These are phyloP conservation scores for Lentinus tigrinus DNA, from an alignment of 768 basidiomycete genomes.

Conservation along the genomic window DNA sequence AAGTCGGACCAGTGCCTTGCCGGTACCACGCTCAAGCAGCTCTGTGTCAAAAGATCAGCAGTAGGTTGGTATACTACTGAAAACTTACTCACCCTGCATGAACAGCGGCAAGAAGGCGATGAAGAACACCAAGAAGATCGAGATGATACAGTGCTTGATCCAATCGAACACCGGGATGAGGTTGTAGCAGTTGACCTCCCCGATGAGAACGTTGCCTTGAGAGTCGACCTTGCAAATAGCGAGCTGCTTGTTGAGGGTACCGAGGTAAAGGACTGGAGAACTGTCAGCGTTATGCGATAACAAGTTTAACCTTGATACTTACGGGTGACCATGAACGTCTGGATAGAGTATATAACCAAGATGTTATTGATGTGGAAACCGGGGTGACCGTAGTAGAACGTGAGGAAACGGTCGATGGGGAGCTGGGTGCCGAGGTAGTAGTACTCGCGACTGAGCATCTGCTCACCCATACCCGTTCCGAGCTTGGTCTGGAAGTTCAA, in stretches of 20 bases:
- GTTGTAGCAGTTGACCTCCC: constrained; percentile 94
- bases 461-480: constrained; percentile 99
- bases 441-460: constrained; percentile 99
- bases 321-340: constrained; percentile 96
- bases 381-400: constrained; percentile 99
- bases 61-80: neutral
- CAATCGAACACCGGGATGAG: constrained; percentile 96
- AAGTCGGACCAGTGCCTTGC: constrained; percentile 90
- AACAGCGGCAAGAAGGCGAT: constrained; percentile 96
- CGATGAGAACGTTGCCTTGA: constrained; percentile 72
- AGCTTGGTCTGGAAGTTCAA: constrained; percentile 99
- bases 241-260: constrained; percentile 93
- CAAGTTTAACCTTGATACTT: constrained; percentile 35
- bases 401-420: constrained; percentile 97
- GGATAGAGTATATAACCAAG: constrained; percentile 96
- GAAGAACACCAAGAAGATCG: constrained; percentile 99
- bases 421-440: constrained; percentile 98
- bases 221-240: constrained; percentile 86
- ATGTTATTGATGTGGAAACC: constrained; percentile 99
- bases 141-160: constrained; percentile 95
- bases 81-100: constrained; percentile 71
- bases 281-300: neutral
- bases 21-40: constrained; percentile 93
- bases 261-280: constrained; percentile 80
- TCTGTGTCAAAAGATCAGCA: constrained; percentile 45